These are phyloP conservation scores for Waitea zeae DNA, from an alignment of 1,284 basidiomycete genomes.

Conservation along the genomic window DNA sequence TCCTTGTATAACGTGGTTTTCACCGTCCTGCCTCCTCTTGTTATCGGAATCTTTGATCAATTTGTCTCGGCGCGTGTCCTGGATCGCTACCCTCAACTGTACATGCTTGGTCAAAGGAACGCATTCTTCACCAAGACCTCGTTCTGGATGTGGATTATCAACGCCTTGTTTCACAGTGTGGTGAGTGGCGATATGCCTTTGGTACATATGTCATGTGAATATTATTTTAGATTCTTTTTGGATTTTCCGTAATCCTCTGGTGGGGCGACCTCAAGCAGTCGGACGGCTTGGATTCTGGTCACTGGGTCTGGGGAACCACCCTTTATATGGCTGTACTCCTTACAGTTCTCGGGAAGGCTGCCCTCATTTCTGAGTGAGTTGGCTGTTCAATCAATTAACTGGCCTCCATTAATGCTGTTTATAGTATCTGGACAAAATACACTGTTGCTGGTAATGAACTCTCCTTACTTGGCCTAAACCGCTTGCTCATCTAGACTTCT, in stretches of 20 bases:
- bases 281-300: slow-evolving; percentile 72
- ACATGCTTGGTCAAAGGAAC: slow-evolving; percentile 83
- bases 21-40: slow-evolving; percentile 89
- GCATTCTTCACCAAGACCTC: slow-evolving; percentile 82
- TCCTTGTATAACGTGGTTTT: slow-evolving; percentile 89
- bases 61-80: slow-evolving; percentile 94
- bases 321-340: slow-evolving; percentile 86
- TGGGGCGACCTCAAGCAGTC: slow-evolving; percentile 79
- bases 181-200: slow-evolving; percentile 25
- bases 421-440: slow-evolving; percentile 97
- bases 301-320: slow-evolving; percentile 98
- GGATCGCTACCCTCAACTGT: slow-evolving; percentile 95
- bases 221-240: slow-evolving; percentile 53
- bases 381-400: slow-evolving; percentile 1
- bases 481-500: slow-evolving; percentile 4
- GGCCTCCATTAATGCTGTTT: slow-evolving; percentile 6
- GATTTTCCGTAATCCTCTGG: slow-evolving; percentile 81
- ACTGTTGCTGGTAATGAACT: slow-evolving; percentile 61
- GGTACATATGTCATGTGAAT: background rate
- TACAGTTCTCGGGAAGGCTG: slow-evolving; percentile 95
- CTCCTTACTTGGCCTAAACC: background rate
- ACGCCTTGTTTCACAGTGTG: slow-evolving; percentile 88
- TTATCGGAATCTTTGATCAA: slow-evolving; percentile 96
- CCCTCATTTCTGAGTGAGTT: slow-evolving; percentile 88
- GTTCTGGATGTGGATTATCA: slow-evolving; percentile 93